A percentile compares a stretch with the other conserved stretches of the same genome.
phyloP scores from a whole-genome alignment of 108 stramenopile species.

The Thalassiosira profunda region DNA sequence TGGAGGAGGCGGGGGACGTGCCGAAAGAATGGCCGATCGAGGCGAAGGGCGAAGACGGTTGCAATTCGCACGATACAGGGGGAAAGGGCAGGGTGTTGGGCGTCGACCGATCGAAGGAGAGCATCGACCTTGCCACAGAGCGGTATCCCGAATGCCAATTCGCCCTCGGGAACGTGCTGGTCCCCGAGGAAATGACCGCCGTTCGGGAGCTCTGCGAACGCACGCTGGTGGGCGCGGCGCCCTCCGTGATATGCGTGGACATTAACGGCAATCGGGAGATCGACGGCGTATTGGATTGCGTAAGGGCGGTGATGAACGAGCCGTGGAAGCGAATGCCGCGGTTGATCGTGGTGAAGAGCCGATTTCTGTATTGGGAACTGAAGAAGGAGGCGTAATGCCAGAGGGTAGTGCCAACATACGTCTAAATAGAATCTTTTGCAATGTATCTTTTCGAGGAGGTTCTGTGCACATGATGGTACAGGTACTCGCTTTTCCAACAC shows the following conservation, averaged over 20 bases:
- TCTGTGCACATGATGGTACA: no score
- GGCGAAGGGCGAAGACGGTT: neutral
- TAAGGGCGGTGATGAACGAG: conserved; percentile 54
- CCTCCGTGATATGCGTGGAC: conserved; percentile 79
- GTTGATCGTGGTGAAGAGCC: conserved; percentile 82
- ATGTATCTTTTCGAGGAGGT: no score
- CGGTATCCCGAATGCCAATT: conserved; percentile 66
- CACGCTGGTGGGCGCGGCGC: conserved; percentile 14
- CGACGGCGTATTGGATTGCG: conserved; percentile 72
- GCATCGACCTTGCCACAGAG: conserved; percentile 65
- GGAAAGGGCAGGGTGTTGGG: conserved; percentile 40
- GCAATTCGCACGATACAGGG: neutral
- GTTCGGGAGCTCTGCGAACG: conserved; percentile 22
- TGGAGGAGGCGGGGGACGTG: conserved; percentile 42
- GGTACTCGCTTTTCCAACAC: no score
- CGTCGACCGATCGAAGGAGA: conserved; percentile 75
- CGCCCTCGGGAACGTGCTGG: conserved; percentile 43
- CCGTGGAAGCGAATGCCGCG: conserved; percentile 55
- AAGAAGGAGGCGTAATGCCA: no score
- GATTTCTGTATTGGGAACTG: conserved; percentile 69
- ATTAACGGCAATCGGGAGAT: conserved; percentile 87
- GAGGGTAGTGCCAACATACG: no score
- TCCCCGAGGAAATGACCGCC: conserved; percentile 22
- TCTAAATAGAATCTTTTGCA: no score
- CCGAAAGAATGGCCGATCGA: conserved; percentile 26